Conservation (phyloP, 257 asterid species). For the Solanum ossicruentum region DNA sequence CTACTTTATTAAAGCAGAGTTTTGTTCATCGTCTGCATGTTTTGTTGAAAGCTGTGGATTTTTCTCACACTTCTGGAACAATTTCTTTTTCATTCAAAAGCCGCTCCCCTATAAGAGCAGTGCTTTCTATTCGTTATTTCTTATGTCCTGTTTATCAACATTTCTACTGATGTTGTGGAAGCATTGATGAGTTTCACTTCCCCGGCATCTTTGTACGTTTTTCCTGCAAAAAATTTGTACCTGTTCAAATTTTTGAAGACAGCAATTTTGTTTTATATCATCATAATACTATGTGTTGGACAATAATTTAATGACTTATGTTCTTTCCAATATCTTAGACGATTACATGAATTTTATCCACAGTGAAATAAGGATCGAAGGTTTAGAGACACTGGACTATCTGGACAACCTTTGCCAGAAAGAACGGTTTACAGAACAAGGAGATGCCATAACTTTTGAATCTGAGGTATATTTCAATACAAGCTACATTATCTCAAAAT, state of each 20-base stretch:
- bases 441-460: constrained; percentile 91
- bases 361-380: constrained; percentile 94
- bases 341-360: neutral
- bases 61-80: neutral
- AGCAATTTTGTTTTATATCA: neutral
- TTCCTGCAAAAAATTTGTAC: neutral
- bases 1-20: neutral
- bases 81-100: neutral
- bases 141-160: neutral
- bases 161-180: neutral
- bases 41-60: neutral
- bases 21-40: neutral
- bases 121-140: neutral
- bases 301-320: neutral
- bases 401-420: constrained; percentile 65
- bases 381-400: constrained; percentile 87
- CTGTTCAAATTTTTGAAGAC: neutral
- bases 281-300: neutral
- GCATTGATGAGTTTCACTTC: neutral
- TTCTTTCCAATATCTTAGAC: neutral
- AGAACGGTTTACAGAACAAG: constrained; percentile 91
- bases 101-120: neutral
- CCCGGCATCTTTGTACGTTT: neutral
- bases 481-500: neutral
- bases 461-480: constrained; percentile 48